Evolutionary conservation across 169 alveolate genomes (phyloP).

Genomic region (Cryptosporidium parvum): DNA sequence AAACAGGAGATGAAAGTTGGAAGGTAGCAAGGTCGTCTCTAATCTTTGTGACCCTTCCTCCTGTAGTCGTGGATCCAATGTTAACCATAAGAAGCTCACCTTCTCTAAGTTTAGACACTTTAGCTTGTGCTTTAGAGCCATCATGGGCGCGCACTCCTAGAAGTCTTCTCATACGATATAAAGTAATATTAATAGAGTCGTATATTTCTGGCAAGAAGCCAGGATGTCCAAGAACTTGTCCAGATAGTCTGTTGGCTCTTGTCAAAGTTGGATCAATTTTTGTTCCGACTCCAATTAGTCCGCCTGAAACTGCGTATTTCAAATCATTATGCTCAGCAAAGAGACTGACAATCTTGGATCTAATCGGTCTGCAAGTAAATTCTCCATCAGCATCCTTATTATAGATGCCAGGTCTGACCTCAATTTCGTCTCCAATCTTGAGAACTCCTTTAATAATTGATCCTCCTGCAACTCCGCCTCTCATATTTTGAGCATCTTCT

Average conservation of each 20-base stretch:
- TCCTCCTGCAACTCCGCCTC: constrained; percentile 99
- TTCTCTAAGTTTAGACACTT: constrained; percentile 94
- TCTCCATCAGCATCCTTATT: constrained; percentile 90
- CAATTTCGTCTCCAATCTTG: constrained; percentile 97
- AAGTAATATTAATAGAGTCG: constrained; percentile 91
- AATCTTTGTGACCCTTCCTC: constrained; percentile 92
- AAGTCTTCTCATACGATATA: constrained; percentile 87
- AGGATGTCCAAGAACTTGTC: constrained; percentile 97
- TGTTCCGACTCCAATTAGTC: constrained; percentile 96
- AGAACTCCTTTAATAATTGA: constrained; percentile 96
- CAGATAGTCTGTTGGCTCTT: constrained; percentile 97
- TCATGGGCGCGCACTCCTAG: constrained; percentile 90
- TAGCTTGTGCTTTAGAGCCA: constrained; percentile 87
- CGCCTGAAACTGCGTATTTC: constrained; percentile 98
- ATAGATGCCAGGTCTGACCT: constrained; percentile 97
- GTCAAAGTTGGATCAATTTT: constrained; percentile 97
- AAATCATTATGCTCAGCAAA: constrained; percentile 97
- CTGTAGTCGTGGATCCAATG: constrained; percentile 97
- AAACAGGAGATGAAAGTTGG: constrained; percentile 82
- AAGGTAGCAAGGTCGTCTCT: constrained; percentile 78
- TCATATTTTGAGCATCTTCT: constrained; percentile 93
- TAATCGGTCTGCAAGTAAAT: constrained; percentile 91
- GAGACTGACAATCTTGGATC: constrained; percentile 91
- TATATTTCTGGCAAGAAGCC: constrained; percentile 95
- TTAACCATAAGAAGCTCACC: constrained; percentile 97